Percentiles rank a stretch among this genome's conserved stretches.
Evolutionary conservation across 2,329 filamentous ascomycete species (phyloP).

Genomic region (Colletotrichum acutatum): DNA sequence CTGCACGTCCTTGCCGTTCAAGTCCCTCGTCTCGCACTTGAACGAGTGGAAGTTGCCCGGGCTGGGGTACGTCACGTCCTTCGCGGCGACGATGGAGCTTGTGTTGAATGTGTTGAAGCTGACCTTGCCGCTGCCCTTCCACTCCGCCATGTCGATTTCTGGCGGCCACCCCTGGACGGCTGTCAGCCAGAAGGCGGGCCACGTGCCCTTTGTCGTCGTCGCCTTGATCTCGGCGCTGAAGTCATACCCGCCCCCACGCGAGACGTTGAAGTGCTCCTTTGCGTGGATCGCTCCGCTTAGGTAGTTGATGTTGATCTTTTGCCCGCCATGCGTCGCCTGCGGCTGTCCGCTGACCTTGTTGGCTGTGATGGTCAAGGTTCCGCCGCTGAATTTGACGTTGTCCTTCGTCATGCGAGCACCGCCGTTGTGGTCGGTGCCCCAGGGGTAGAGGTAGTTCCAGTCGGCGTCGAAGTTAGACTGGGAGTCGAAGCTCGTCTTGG

Average conservation of each 20-base stretch:
- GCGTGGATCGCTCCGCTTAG: conserved; percentile 58
- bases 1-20: conserved; percentile 62
- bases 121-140: conserved; percentile 68
- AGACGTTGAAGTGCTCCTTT: conserved; percentile 52
- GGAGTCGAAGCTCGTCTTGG: conserved; percentile 24
- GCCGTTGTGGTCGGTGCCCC: conserved; percentile 69
- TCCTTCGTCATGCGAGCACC: conserved; percentile 63
- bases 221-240: conserved; percentile 54
- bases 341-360: conserved; percentile 54
- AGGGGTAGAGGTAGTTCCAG: conserved; percentile 63
- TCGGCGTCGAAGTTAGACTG: conserved; percentile 49
- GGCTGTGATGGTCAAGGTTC: conserved; percentile 59
- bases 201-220: conserved; percentile 56
- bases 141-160: conserved; percentile 70
- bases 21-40: conserved; percentile 60
- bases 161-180: conserved; percentile 66
- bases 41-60: conserved; percentile 61
- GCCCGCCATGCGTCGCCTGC: conserved; percentile 49
- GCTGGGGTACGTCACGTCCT: conserved; percentile 59
- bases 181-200: conserved; percentile 70
- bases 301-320: conserved; percentile 60
- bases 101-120: conserved; percentile 67
- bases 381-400: conserved; percentile 54
- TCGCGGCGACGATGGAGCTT: conserved; percentile 55
- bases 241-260: conserved; percentile 52